These are phyloP conservation scores for Rutstroemia sp. DNA, from an alignment of 2,329 filamentous ascomycete species.

Conservation along the genomic window DNA sequence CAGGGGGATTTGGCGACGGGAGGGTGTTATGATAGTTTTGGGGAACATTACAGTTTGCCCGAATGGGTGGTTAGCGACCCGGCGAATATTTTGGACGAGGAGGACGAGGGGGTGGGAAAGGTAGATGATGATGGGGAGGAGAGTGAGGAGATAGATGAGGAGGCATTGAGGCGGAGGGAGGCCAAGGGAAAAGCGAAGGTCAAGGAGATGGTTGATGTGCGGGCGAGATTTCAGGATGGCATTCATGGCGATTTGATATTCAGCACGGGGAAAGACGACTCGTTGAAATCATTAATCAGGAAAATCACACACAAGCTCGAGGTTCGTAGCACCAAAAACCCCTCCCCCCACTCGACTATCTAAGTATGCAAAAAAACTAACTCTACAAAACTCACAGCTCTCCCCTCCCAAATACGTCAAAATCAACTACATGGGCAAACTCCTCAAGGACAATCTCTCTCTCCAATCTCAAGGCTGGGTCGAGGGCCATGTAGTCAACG, in stretches of 20 bases:
- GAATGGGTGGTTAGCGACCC: constrained; percentile 58
- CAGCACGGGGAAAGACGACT: constrained; percentile 49
- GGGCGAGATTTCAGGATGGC: constrained; percentile 28
- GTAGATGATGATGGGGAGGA: constrained; percentile 20
- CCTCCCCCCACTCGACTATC: no score
- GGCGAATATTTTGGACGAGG: constrained; percentile 13
- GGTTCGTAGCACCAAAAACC: constrained; percentile 38
- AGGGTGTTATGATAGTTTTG: constrained; percentile 61
- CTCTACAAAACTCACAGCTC: constrained; percentile 36
- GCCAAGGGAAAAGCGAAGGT: constrained; percentile 34
- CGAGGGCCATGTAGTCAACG: constrained; percentile 68
- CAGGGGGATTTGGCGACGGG: constrained; percentile 63
- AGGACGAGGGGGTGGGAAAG: constrained; percentile 28
- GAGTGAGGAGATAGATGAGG: constrained; percentile 22
- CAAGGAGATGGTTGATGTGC: constrained; percentile 21
- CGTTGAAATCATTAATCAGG: constrained; percentile 54
- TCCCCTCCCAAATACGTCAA: constrained; percentile 51
- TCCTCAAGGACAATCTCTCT: constrained; percentile 61
- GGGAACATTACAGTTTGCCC: constrained; percentile 62
- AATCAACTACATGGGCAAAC: constrained; percentile 74
- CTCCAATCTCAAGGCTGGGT: constrained; percentile 69
- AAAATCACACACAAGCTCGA: constrained; percentile 56
- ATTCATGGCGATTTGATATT: constrained; percentile 57
- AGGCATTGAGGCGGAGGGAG: constrained; percentile 43
- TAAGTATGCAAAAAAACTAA: no score